phyloP scores from a whole-genome alignment of 139 green algal genomes.

The Spirogloea muscicola region DNA sequence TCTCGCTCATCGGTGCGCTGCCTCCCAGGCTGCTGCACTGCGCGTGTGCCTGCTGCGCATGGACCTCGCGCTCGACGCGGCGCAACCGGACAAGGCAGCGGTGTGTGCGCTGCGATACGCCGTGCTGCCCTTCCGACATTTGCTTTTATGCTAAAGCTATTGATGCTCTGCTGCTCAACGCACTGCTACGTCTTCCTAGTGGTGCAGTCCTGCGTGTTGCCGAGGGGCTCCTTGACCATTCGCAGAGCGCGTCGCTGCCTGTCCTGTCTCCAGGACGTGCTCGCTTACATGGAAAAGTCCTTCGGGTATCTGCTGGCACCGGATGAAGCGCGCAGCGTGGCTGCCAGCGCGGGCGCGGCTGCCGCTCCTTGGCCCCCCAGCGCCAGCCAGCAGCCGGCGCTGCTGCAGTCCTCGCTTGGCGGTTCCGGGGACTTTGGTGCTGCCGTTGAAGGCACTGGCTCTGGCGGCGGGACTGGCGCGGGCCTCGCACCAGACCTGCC shows the following conservation, averaged over 20 bases:
- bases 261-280: slow-evolving; percentile 12
- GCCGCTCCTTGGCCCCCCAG: too few relatives aligned
- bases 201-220: too few relatives aligned
- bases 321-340: not conserved
- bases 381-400: not conserved
- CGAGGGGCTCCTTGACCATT: too few relatives aligned
- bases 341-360: not conserved
- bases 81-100: slow-evolving; percentile 21
- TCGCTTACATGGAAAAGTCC: slow-evolving; percentile 34
- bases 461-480: not conserved
- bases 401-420: not conserved
- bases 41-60: slow-evolving; percentile 35
- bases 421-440: not conserved
- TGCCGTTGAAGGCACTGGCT: not conserved
- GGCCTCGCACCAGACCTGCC: too few relatives aligned
- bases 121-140: not conserved
- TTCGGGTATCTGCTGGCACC: slow-evolving; percentile 29
- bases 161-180: too few relatives aligned
- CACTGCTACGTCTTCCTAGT: too few relatives aligned
- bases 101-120: not conserved
- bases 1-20: too few relatives aligned
- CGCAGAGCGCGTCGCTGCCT: too few relatives aligned
- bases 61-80: slow-evolving; percentile 4
- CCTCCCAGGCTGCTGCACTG: slow-evolving; percentile 11
- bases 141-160: too few relatives aligned